These are phyloP conservation scores for Tuber brumale DNA, from an alignment of 495 filamentous ascomycete species.

Conservation along the genomic window DNA sequence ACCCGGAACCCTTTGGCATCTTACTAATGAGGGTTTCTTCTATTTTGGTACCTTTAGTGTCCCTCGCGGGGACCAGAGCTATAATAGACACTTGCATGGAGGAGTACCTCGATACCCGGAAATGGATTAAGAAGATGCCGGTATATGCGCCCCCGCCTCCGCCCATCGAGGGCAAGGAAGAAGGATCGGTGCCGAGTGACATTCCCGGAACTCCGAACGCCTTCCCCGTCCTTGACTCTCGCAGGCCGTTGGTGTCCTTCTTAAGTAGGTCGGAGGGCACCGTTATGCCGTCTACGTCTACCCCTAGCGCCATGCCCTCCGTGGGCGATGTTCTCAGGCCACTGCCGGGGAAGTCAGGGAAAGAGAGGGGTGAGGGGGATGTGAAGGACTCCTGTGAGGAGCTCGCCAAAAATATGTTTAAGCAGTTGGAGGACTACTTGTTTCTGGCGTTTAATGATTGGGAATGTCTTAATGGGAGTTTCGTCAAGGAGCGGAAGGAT, in stretches of 20 bases:
- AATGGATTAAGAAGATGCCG: slow-evolving; percentile 32
- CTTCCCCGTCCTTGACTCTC: slow-evolving; percentile 3
- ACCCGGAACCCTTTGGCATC: not conserved
- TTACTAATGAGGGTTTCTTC: not conserved
- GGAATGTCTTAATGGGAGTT: slow-evolving; percentile 59
- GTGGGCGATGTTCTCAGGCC: not conserved
- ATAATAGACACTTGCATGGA: slow-evolving; percentile 27
- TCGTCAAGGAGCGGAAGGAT: slow-evolving; percentile 28
- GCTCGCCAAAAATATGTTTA: slow-evolving; percentile 51
- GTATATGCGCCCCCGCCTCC: slow-evolving; percentile 30
- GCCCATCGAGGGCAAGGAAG: slow-evolving; percentile 7
- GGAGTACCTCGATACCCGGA: slow-evolving; percentile 26
- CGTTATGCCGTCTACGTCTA: not conserved
- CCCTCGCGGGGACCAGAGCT: slow-evolving; percentile 23
- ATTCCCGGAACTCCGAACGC: not conserved
- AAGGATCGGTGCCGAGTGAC: not conserved
- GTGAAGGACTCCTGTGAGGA: slow-evolving; percentile 7
- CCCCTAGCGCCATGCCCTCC: not conserved
- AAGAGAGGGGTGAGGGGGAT: not conserved
- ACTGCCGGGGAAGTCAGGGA: not conserved
- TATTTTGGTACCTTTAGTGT: slow-evolving; percentile 19
- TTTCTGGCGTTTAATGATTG: slow-evolving; percentile 59
- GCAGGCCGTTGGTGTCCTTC: not conserved
- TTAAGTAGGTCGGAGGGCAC: not conserved
- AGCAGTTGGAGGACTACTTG: slow-evolving; percentile 69